Conservation (phyloP, 2,329 filamentous ascomycete genomes). For the Monosporascus sp. region DNA sequence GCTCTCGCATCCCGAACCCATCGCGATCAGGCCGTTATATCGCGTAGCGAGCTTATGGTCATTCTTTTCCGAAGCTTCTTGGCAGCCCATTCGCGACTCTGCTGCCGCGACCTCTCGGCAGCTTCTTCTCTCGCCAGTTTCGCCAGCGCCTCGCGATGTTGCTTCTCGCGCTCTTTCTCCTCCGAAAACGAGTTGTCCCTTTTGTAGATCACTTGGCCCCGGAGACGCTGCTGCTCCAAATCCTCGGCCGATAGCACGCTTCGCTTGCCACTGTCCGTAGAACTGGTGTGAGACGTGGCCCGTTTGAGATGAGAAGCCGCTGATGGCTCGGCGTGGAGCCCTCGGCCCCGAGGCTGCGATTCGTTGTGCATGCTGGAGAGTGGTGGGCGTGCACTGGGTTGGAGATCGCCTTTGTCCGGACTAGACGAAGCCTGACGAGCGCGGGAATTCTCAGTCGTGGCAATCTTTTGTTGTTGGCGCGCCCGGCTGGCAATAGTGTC, state of each 20-base stretch:
- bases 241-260: conserved; percentile 47
- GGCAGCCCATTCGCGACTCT: conserved; percentile 59
- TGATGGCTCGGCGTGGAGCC: conserved; percentile 12
- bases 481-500: conserved; percentile 55
- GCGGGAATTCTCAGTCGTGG: conserved; percentile 20
- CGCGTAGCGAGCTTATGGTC: conserved; percentile 20
- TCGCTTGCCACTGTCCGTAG: conserved; percentile 40
- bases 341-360: conserved; percentile 21
- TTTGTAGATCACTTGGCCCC: conserved; percentile 49
- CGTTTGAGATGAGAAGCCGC: conserved; percentile 24
- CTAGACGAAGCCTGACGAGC: conserved; percentile 9
- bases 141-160: conserved; percentile 48
- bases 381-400: conserved; percentile 23
- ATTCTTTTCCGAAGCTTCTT: conserved; percentile 43
- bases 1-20: conserved; percentile 1
- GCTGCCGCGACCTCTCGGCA: conserved; percentile 54
- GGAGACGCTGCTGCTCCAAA: conserved; percentile 43
- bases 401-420: conserved; percentile 24
- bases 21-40: conserved; percentile 6
- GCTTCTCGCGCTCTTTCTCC: conserved; percentile 48
- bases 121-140: conserved; percentile 54
- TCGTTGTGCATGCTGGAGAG: conserved; percentile 26
- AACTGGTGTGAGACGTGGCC: conserved; percentile 35
- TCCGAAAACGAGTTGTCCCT: conserved; percentile 44
- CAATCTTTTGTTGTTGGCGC: conserved; percentile 38